Evolutionary conservation across 1,284 basidiomycete species (phyloP).

Genomic region (Chondrostereum purpureum): DNA sequence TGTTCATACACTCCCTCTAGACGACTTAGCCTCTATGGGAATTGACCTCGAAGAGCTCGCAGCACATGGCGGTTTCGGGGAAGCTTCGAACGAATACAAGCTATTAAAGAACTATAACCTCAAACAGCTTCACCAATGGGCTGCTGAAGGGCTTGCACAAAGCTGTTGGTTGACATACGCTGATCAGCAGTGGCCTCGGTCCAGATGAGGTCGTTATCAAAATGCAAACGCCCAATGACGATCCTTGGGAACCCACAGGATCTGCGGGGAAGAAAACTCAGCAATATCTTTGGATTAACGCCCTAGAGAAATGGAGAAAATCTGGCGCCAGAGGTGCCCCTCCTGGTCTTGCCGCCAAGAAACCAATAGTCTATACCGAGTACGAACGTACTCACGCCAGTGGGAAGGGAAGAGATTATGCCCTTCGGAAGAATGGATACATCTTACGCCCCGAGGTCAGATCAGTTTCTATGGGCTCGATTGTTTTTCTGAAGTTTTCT

Average conservation of each 20-base stretch:
- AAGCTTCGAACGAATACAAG: not conserved
- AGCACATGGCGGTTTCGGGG: not conserved
- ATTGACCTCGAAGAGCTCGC: conserved; percentile 14
- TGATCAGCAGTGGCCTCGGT: conserved; percentile 56
- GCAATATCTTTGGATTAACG: not conserved
- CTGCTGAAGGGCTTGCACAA: conserved; percentile 61
- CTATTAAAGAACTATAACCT: not conserved
- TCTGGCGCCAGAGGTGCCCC: conserved; percentile 30
- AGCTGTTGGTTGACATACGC: conserved; percentile 63
- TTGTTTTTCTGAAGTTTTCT: no score
- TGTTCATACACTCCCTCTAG: conserved; percentile 42
- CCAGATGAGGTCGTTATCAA: conserved; percentile 50
- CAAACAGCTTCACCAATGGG: conserved; percentile 47
- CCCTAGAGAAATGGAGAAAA: conserved; percentile 29
- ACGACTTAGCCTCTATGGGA: not conserved
- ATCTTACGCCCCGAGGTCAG: conserved; percentile 61
- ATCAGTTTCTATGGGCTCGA: no score
- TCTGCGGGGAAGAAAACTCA: not conserved
- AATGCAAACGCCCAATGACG: not conserved
- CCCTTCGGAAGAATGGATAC: conserved; percentile 35
- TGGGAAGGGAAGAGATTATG: conserved; percentile 42
- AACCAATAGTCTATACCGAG: conserved; percentile 8
- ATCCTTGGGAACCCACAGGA: no score
- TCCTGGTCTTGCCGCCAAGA: conserved; percentile 41
- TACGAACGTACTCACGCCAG: not conserved